phyloP scores from a whole-genome alignment of 2,329 filamentous ascomycete species.

The Aspergillus latus region DNA sequence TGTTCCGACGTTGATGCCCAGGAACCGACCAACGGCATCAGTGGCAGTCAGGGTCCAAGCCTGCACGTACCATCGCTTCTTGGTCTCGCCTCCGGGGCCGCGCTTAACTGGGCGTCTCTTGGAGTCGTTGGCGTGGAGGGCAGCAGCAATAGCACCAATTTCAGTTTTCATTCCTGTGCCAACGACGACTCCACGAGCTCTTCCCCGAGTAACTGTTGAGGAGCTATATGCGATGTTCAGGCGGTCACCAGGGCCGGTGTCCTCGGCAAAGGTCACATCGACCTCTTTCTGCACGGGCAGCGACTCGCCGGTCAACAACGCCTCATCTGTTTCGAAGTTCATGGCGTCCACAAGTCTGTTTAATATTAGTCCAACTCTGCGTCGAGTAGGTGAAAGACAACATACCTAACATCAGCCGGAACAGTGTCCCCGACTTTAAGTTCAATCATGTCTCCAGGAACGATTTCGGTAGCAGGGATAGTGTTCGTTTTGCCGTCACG shows the following conservation, averaged over 20 bases:
- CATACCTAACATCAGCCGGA: constrained; percentile 60
- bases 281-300: constrained; percentile 59
- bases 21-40: constrained; percentile 62
- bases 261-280: constrained; percentile 45
- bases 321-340: constrained; percentile 74
- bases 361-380: constrained; percentile 34
- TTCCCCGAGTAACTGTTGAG: constrained; percentile 61
- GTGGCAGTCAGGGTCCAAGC: constrained; percentile 54
- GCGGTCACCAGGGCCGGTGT: constrained; percentile 60
- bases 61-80: constrained; percentile 55
- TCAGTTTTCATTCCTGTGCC: constrained; percentile 64
- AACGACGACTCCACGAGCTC: constrained; percentile 60
- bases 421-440: constrained; percentile 61
- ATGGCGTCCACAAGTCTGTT: constrained; percentile 56
- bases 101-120: constrained; percentile 54
- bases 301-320: constrained; percentile 63
- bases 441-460: constrained; percentile 61
- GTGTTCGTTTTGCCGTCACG: constrained; percentile 58
- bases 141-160: constrained; percentile 63
- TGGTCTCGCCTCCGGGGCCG: constrained; percentile 49
- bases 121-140: constrained; percentile 61
- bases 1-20: constrained; percentile 68
- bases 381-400: not conserved
- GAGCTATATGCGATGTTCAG: constrained; percentile 64
- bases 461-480: constrained; percentile 58